Evolutionary conservation across 306 rosid genomes (phyloP), one percentile per base, ranked within the genome.

Genomic region (Pyrus betulifolia): DNA sequence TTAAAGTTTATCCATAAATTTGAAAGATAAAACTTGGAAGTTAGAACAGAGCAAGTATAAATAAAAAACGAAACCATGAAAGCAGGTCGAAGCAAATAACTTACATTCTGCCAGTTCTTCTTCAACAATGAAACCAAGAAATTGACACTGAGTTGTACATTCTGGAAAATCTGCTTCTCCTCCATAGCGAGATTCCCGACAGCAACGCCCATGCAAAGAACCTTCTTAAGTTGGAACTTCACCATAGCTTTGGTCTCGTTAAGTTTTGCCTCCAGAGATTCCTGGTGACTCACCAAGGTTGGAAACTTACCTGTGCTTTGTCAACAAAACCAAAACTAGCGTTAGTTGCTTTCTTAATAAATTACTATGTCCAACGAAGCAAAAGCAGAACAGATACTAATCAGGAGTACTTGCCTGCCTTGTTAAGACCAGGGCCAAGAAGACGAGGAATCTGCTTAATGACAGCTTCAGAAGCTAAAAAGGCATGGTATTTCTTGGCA

Each of bases 41-140:
- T 44, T 49, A 15, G 55, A 0, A 15, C 21, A 49, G 21, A 49
- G 8, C 0, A 1, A 7, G 21, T 49, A 49, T 17, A 49, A 49
- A 1, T 49, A 18, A 15, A 6, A 28, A 30, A 58, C 49, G 4
- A 15, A 11, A 72, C 10, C 42, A 4, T 11, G 58, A 12, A 28
- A 46, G 27, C 5, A 22, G 17, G 51, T 19, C 7, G 28, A 19
- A 31, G 57, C 28, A 13, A 58, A 17, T 31, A 75, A 78, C 93
- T 87, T 64, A 91, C 96, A 25, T 91, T 91, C 40, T 91, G 96
- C 96, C 96, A 91, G 35, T 91, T 91, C 86, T 91, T 91, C 71
- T 91, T 91, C 89, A 91, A 69, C 13, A 91, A 44, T 5, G 96
- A 91, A 44, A 91, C 96, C 5, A 91, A 87, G 80, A 91, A 91